These are phyloP conservation scores for Carex parvula DNA, from an alignment of 176 grass and related monocot species.

Conservation along the genomic window DNA sequence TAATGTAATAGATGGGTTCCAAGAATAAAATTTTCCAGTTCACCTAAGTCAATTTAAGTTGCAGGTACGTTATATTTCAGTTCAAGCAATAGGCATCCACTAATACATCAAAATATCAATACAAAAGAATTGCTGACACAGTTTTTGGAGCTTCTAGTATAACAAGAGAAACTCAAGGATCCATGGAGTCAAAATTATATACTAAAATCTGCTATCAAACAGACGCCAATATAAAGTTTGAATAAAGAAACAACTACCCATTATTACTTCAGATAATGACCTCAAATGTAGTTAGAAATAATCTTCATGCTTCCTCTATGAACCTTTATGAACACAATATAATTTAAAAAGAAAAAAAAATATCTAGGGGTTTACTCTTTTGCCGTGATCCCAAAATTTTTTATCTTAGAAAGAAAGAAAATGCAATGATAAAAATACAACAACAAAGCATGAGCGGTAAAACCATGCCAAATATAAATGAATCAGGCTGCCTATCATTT, in stretches of 20 bases:
- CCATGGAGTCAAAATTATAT: not conserved
- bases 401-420: not conserved
- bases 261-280: not conserved
- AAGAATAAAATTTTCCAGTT: not conserved
- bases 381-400: not conserved
- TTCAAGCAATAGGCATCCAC: not conserved
- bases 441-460: not conserved
- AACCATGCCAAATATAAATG: conserved; percentile 31
- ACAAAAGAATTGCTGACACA: not conserved
- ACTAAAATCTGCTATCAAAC: not conserved
- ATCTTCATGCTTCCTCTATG: not conserved
- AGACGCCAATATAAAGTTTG: not conserved
- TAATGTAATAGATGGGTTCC: not conserved
- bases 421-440: conserved; percentile 22
- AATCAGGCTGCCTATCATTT: conserved; percentile 19
- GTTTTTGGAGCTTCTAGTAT: not conserved
- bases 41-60: not conserved
- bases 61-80: too few relatives aligned
- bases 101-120: not conserved
- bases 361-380: not conserved
- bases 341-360: not conserved
- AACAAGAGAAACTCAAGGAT: not conserved
- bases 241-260: not conserved
- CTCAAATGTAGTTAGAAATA: not conserved
- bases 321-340: conserved; percentile 6